Evolutionary conservation across 371 early-diverging fungal genomes (phyloP).

Genomic region (Mitosporidium daphniae): DNA sequence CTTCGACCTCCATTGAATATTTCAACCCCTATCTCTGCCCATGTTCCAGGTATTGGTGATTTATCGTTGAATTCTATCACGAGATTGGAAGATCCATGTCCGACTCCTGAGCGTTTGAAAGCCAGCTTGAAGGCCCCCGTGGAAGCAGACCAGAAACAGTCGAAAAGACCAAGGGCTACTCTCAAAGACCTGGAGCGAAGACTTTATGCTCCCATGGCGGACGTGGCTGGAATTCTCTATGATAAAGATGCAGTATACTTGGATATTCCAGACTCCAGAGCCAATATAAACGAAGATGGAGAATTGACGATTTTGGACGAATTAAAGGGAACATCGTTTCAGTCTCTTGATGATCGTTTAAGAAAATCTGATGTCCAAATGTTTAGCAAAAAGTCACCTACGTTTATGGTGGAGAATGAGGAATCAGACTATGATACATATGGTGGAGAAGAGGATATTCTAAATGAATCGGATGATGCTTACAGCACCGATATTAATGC

Average conservation of each 20-base stretch:
- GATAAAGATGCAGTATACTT: constrained; percentile 92
- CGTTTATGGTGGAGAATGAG: constrained; percentile 19
- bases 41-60: constrained; percentile 53
- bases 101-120: constrained; percentile 45
- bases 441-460: constrained; percentile 1
- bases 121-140: constrained; percentile 48
- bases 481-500: neutral
- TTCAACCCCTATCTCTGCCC: constrained; percentile 2
- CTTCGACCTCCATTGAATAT: constrained; percentile 23
- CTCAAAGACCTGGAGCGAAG: constrained; percentile 4
- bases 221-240: constrained; percentile 77
- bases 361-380: no score
- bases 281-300: neutral
- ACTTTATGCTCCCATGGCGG: constrained; percentile 87
- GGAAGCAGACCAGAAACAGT: constrained; percentile 54
- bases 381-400: no score
- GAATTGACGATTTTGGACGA: neutral
- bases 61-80: constrained; percentile 25
- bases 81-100: constrained; percentile 19
- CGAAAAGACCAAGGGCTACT: no score
- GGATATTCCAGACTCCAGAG: constrained; percentile 23
- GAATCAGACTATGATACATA: constrained; percentile 1
- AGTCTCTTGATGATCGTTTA: no score
- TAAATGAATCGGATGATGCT: constrained; percentile 4
- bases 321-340: no score